Percentiles rank a stretch among this genome's conserved stretches.
These are phyloP conservation scores for Alternaria sp. DNA, from an alignment of 2,329 filamentous ascomycete genomes.

Conservation along the genomic window DNA sequence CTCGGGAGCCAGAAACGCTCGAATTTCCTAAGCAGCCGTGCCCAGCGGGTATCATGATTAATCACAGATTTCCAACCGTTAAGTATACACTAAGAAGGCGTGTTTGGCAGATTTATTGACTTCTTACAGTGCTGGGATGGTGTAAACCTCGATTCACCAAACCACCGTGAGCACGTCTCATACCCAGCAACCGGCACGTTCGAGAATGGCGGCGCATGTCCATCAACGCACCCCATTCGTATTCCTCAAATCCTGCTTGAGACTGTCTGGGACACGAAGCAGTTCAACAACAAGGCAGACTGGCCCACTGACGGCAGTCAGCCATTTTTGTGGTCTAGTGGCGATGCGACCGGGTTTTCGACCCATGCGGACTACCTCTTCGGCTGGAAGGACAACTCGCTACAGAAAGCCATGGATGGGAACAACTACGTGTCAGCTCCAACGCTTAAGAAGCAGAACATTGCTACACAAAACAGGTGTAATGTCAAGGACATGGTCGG, in stretches of 20 bases:
- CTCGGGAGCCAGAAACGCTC: slow-evolving; percentile 34
- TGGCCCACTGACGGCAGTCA: slow-evolving; percentile 45
- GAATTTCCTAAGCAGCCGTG: slow-evolving; percentile 37
- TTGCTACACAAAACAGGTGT: slow-evolving; percentile 47
- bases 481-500: slow-evolving; percentile 43
- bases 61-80: slow-evolving; percentile 36
- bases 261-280: slow-evolving; percentile 45
- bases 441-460: slow-evolving; percentile 45
- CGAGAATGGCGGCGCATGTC: slow-evolving; percentile 41
- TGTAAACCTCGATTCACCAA: slow-evolving; percentile 37
- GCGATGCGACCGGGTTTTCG: slow-evolving; percentile 38
- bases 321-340: slow-evolving; percentile 45
- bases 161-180: slow-evolving; percentile 38
- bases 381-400: slow-evolving; percentile 29
- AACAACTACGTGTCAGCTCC: slow-evolving; percentile 42
- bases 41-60: slow-evolving; percentile 40
- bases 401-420: slow-evolving; percentile 36
- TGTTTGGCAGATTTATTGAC: background rate
- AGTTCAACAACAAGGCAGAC: slow-evolving; percentile 45
- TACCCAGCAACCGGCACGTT: slow-evolving; percentile 43
- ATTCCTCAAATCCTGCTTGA: slow-evolving; percentile 45
- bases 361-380: slow-evolving; percentile 47
- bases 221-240: slow-evolving; percentile 37
- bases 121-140: slow-evolving; percentile 35
- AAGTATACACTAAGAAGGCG: background rate